A percentile compares a stretch with the other conserved stretches of the same genome.
phyloP scores from a whole-genome alignment of 805 yeast genomes.

The Pichia exigua region DNA sequence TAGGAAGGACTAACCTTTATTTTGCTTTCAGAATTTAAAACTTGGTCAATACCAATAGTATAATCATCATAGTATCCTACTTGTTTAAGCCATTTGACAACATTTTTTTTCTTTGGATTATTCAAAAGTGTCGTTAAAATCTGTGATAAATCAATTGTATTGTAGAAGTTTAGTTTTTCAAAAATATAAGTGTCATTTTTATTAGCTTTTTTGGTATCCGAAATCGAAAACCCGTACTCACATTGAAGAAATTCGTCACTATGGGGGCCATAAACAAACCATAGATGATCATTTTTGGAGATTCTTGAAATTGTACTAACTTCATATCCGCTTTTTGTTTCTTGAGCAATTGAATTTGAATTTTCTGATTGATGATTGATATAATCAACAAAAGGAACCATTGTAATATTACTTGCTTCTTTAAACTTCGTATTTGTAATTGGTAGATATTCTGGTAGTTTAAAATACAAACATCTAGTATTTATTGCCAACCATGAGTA shows the following conservation, averaged over 20 bases:
- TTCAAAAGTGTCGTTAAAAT: slow-evolving; percentile 11
- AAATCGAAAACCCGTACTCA: slow-evolving; percentile 78
- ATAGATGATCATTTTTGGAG: slow-evolving; percentile 46
- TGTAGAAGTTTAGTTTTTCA: background rate
- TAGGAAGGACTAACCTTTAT: slow-evolving; percentile 44
- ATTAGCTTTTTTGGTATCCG: slow-evolving; percentile 43
- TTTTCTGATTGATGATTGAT: slow-evolving; percentile 55
- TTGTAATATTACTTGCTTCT: slow-evolving; percentile 61
- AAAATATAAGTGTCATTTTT: slow-evolving; percentile 31
- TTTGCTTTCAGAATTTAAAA: too few relatives aligned
- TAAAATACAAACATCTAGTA: slow-evolving; percentile 83
- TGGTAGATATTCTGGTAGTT: slow-evolving; percentile 37
- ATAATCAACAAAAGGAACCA: slow-evolving; percentile 89
- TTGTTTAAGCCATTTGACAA: slow-evolving; percentile 30
- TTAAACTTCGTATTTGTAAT: slow-evolving; percentile 24
- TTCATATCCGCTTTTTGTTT: slow-evolving; percentile 42
- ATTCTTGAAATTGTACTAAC: slow-evolving; percentile 34
- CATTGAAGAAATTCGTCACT: slow-evolving; percentile 71
- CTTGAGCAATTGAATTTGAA: slow-evolving; percentile 45
- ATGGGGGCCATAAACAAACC: slow-evolving; percentile 81
- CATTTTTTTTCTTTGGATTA: slow-evolving; percentile 3
- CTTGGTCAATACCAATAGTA: slow-evolving; percentile 39
- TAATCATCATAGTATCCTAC: slow-evolving; percentile 67
- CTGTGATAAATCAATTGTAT: slow-evolving; percentile 1
- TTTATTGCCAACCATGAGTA: slow-evolving; percentile 87